phyloP scores from a whole-genome alignment of 2,329 filamentous ascomycete species.

The Purpureocillium lavendulum region DNA sequence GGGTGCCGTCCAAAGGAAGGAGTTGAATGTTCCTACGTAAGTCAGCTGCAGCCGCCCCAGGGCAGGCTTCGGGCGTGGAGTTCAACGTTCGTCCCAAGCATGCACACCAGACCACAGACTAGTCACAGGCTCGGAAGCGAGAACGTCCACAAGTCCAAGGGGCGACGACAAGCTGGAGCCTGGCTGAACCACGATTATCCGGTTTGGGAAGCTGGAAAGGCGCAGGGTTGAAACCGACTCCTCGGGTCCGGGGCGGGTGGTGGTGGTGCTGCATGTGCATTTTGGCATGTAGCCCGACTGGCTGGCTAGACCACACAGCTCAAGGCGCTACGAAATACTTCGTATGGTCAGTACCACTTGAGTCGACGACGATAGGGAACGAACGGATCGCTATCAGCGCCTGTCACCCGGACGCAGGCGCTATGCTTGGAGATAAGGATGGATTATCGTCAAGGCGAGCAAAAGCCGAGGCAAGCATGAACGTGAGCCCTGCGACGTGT shows the following conservation, averaged over 20 bases:
- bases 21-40: neutral
- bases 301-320: too few species aligned
- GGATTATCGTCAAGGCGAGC: neutral
- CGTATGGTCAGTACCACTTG: too few species aligned
- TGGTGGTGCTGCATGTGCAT: too few species aligned
- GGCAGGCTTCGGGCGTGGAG: too few species aligned
- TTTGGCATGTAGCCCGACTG: neutral
- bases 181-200: neutral
- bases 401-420: neutral
- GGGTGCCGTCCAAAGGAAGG: too few species aligned
- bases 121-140: too few species aligned
- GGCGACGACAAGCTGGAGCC: too few species aligned
- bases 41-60: neutral
- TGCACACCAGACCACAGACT: neutral
- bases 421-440: neutral
- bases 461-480: neutral
- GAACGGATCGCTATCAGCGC: neutral
- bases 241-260: slow-evolving; percentile 1
- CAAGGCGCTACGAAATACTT: too few species aligned
- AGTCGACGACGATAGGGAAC: too few species aligned
- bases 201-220: slow-evolving; percentile 3
- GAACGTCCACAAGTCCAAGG: too few species aligned
- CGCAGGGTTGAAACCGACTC: slow-evolving; percentile 1
- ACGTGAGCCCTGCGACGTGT: neutral
- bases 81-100: too few species aligned